Conservation (phyloP, 106 monocot species). For the Cymbidium sinense region DNA sequence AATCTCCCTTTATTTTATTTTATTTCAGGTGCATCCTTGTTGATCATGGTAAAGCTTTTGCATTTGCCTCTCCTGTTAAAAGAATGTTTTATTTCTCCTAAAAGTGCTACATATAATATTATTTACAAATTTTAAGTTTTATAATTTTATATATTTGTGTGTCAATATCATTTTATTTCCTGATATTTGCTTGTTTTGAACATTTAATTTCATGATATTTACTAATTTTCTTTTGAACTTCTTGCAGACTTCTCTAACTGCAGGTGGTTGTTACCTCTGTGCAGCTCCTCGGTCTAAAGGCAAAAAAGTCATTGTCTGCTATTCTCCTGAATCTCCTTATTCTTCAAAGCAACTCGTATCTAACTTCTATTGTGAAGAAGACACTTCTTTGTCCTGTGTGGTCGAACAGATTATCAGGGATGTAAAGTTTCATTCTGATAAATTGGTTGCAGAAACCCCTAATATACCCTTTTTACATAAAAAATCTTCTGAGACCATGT, state of each 20-base stretch:
- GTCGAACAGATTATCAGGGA: slow-evolving; percentile 45
- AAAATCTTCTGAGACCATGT: slow-evolving; percentile 37
- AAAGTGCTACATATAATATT: neutral
- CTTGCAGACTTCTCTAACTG: slow-evolving; percentile 80
- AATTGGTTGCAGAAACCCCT: slow-evolving; percentile 12
- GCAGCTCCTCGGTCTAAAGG: slow-evolving; percentile 79
- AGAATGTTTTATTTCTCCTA: neutral
- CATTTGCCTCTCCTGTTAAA: too few relatives aligned
- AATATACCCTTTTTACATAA: slow-evolving; percentile 38
- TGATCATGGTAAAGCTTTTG: too few relatives aligned
- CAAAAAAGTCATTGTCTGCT: slow-evolving; percentile 50
- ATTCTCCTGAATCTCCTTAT: slow-evolving; percentile 38
- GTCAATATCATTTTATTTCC: neutral
- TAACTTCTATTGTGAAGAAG: slow-evolving; percentile 11
- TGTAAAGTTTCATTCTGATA: slow-evolving; percentile 26
- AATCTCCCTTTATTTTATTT: too few relatives aligned
- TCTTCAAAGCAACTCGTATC: slow-evolving; percentile 22
- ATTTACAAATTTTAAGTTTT: neutral
- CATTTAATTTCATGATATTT: neutral
- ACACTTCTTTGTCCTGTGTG: slow-evolving; percentile 14
- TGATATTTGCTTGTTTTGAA: neutral
- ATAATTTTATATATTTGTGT: neutral
- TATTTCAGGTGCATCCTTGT: too few relatives aligned
- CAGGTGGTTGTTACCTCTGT: slow-evolving; percentile 80
- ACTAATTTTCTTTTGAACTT: slow-evolving; percentile 6